Evolutionary conservation across 169 alveolate genomes (phyloP), one percentile per base, ranked within the genome.

Genomic region (Plasmodium knowlesi): DNA sequence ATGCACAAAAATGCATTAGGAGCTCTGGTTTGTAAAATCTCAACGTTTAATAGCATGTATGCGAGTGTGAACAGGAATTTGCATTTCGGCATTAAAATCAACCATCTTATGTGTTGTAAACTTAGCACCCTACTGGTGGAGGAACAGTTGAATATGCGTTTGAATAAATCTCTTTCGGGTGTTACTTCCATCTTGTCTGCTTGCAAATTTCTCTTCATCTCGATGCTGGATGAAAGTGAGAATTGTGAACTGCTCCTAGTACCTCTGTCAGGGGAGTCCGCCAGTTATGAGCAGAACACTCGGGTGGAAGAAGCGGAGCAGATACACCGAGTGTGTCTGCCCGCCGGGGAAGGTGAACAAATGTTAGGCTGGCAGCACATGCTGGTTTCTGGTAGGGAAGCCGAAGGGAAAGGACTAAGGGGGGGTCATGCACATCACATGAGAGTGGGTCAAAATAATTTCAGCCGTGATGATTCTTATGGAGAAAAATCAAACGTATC

Each of bases 201-300:
- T 6, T 89, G 94, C 50, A 89, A 72, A 22, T 89, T 89, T 89
- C 79, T 89, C 50, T 89, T 89, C 71, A 54, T 89, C 19, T 89
- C 90, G 3, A 53, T 89, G 25, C 53, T 89, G 30, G 89, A 89
- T 41, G 94, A 89, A 53, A 43, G n/a, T 25, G 88, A 81, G 25
- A n/a, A 81, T 50, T 34, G 28, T 46, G 41, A 78, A 1, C 46
- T 28, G 50, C 37, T 28, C 32, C 37, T 19, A 25, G 16, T 71
- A 3, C 67, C 37, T 54, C 41, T 53, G 14, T 8, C n/a, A n/a
- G 41, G 34, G 76, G 41, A 14, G 8, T 25, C 4, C 32, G 0
- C 74, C 3, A 6, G n/a, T 0, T 5, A 43, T 43, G 54, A n/a
- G 54, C 4, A 43, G 4, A 43, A 0, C 54, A 2, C 16, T 10